phyloP scores from a whole-genome alignment of 352 stramenopile species.

The Phytophthora macrochlamydospora region DNA sequence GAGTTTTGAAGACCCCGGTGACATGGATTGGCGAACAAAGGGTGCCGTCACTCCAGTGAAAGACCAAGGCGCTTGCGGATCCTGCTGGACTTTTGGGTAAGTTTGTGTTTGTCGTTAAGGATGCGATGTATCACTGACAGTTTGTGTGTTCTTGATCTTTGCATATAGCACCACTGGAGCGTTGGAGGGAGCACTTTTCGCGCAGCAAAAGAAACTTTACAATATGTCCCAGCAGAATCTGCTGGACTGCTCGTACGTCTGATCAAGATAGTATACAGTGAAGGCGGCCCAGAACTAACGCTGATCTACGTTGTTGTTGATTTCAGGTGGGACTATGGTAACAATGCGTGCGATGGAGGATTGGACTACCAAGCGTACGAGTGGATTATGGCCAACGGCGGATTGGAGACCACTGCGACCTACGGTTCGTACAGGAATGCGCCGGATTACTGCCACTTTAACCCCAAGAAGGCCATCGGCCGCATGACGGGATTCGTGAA shows the following conservation, averaged over 20 bases:
- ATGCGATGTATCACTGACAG: not conserved
- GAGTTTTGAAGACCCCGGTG: slow-evolving; percentile 50
- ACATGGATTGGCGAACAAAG: slow-evolving; percentile 88
- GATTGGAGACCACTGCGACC: slow-evolving; percentile 76
- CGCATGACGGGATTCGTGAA: slow-evolving; percentile 84
- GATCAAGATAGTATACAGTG: too few relatives aligned
- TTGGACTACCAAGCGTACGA: slow-evolving; percentile 91
- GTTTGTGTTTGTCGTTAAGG: not conserved
- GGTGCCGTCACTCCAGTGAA: slow-evolving; percentile 91
- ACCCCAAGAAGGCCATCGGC: slow-evolving; percentile 69
- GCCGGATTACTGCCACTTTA: slow-evolving; percentile 91
- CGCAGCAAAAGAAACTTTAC: slow-evolving; percentile 73
- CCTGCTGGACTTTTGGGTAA: slow-evolving; percentile 92
- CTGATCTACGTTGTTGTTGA: not conserved
- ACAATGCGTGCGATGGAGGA: slow-evolving; percentile 90
- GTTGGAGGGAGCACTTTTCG: slow-evolving; percentile 77
- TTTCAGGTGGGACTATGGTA: slow-evolving; percentile 87
- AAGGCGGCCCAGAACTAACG: too few relatives aligned
- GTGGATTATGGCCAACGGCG: slow-evolving; percentile 86
- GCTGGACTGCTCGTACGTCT: slow-evolving; percentile 87
- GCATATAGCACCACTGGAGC: slow-evolving; percentile 70
- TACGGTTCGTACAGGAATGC: slow-evolving; percentile 90
- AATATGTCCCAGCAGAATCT: slow-evolving; percentile 91
- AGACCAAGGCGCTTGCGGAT: slow-evolving; percentile 91
- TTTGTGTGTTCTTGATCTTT: too few relatives aligned